Evolutionary conservation across 306 rosid species (phyloP), one percentile per base, ranked within the genome.

Genomic region (Pyrus communis): DNA sequence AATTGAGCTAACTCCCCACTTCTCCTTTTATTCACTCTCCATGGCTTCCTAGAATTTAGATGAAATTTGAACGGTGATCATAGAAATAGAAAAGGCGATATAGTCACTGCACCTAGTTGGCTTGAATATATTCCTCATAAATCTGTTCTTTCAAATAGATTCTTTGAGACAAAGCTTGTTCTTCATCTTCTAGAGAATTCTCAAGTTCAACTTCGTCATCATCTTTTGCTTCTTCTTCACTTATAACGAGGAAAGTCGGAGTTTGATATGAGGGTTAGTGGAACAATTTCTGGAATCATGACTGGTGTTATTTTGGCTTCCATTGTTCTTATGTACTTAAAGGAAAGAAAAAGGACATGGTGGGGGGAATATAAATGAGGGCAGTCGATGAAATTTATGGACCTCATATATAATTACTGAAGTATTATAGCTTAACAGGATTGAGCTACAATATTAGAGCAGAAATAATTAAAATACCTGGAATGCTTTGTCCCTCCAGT

Each of bases 401-500:
- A 18, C 19, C 18, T 14, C 54, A 51, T 38, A 38, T 38, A 25
- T 23, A 11, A 52, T 22, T 28, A 49, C 59, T 30, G n/a, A 19
- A 25, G 10, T 49, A 51, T 51, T 15, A 51, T 49, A 70, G 62
- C 27, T 27, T 12, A 19, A 67, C 27, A 33, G 1, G 67, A 18
- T 66, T 10, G 38, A 52, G 66, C 71, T 5, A 21, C 22, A 21
- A 63, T 54, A 38, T 38, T 38, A 43, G 43, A 61, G 28, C 40
- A 69, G 28, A 28, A 72, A 38, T 57, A 23, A 67, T 54, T 46
- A n/a, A 49, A 68, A 67, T 73, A 89, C 94, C 92, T 70, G 78
- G 74, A 85, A 85, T 71, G 79, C 73, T 80, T 86, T 86, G 49
- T 89, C 85, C 74, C 89, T 82, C 97, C 92, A 88, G 80, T 80